Evolutionary conservation across 169 alveolate species (phyloP).

Genomic region (Plasmodium inui): DNA sequence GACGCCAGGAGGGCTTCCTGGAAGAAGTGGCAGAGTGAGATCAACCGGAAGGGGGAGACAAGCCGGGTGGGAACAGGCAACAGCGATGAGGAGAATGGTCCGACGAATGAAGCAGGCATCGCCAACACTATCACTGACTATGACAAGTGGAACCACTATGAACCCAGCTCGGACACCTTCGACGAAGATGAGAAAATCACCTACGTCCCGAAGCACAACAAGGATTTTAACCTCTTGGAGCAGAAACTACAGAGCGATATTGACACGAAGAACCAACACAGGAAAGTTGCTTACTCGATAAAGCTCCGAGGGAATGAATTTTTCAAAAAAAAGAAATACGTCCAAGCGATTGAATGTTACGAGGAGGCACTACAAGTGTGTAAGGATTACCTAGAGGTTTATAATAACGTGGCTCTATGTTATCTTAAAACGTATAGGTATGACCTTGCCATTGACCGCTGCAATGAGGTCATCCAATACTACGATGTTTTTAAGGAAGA

Average conservation of each 20-base stretch:
- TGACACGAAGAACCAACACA: slow-evolving; percentile 14
- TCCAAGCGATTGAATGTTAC: slow-evolving; percentile 51
- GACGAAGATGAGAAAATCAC: slow-evolving; percentile 33
- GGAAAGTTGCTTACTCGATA: slow-evolving; percentile 11
- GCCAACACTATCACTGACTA: not conserved
- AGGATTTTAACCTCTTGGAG: slow-evolving; percentile 4
- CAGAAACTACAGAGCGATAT: slow-evolving; percentile 28
- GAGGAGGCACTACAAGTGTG: slow-evolving; percentile 20
- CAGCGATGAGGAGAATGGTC: not conserved
- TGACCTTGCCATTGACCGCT: slow-evolving; percentile 24
- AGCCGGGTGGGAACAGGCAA: not conserved
- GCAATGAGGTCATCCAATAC: slow-evolving; percentile 32
- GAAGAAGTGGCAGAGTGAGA: slow-evolving; percentile 13
- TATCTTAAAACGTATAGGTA: slow-evolving; percentile 27
- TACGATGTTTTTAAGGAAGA: slow-evolving; percentile 2
- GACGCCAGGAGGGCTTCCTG: slow-evolving; percentile 30
- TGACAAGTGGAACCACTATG: slow-evolving; percentile 60
- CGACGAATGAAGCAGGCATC: not conserved
- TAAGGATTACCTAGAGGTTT: slow-evolving; percentile 23
- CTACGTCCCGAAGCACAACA: slow-evolving; percentile 22
- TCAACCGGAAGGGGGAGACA: not conserved
- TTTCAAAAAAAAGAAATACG: slow-evolving; percentile 17
- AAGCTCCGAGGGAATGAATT: slow-evolving; percentile 39
- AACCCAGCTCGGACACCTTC: slow-evolving; percentile 51
- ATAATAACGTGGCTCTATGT: slow-evolving; percentile 47